Base-by-base conservation (phyloP, 2,329 filamentous ascomycete genomes). In the Fusarium clavum region DNA sequence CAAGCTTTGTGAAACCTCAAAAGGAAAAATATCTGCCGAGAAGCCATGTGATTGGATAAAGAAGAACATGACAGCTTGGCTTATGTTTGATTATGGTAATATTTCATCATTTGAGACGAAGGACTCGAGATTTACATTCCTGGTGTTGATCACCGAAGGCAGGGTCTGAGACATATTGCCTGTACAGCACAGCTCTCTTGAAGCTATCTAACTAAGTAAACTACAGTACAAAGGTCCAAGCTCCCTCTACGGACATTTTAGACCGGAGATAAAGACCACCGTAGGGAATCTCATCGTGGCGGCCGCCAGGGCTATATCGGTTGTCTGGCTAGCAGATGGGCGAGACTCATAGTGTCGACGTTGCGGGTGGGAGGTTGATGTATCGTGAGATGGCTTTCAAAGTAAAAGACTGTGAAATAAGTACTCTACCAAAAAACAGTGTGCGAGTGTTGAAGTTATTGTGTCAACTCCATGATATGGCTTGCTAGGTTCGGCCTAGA, bases 271-370 rank as follows among this genome's bases (percentile, higher is more conserved):
- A 44, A 63, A 40, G 20, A 30, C 34, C 18, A 30, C 41, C 27
- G 22, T 13, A 44, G 27, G 29, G 32, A 16, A n/a, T 44, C 14
- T 34, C 29, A n/a, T 34, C 22, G 30, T 8, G 20, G 47, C 44
- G 64, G 55, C 47, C 55, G 61, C 65, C 54, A 30, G 58, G 43
- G 44, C 51, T 52, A 44, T 18, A 43, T 27, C 27, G 24, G 53
- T 44, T 54, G 52, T 29, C 55, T 29, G n/a, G 51, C 59, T 65
- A 65, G 40, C 44, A 7, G 51, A 18, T 69, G 60, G 47, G 44
- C 48, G 32, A 56, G 46, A 47, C 29, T 16, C 8, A 22, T 45
- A 25, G 44, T 45, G 18, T 47, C 16, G 6, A 44, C 40, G 14
- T 25, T 27, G 8, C 5, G n/a, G 13, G 18, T 3, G 18, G 14